Conservation (phyloP, 345 rosid genomes). For the Populus deltoides region DNA sequence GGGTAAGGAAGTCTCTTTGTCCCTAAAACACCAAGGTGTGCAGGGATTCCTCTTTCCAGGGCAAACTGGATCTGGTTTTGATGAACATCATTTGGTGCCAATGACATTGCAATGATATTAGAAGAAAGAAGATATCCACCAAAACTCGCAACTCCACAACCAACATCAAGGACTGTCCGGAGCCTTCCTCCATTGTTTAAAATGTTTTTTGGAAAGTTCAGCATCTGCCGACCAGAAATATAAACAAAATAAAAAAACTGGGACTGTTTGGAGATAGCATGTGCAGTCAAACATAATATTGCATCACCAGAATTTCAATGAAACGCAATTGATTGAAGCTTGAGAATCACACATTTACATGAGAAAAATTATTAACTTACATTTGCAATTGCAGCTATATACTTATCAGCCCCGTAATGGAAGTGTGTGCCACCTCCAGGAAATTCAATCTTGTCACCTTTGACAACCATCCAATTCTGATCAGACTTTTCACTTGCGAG, state of each 20-base stretch:
- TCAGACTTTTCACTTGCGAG: slow-evolving; percentile 95
- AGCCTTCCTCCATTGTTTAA: slow-evolving; percentile 78
- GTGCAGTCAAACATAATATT: too few relatives aligned
- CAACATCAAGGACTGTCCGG: slow-evolving; percentile 91
- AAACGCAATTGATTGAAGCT: too few relatives aligned
- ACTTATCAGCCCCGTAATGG: slow-evolving; percentile 92
- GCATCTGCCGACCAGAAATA: slow-evolving; percentile 60
- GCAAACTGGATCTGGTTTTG: slow-evolving; percentile 98
- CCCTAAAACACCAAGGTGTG: slow-evolving; percentile 91
- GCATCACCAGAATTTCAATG: too few relatives aligned
- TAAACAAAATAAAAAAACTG: too few relatives aligned
- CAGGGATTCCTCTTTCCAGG: slow-evolving; percentile 91
- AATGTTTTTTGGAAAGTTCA: slow-evolving; percentile 82
- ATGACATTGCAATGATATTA: slow-evolving; percentile 81
- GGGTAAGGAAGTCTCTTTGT: slow-evolving; percentile 97
- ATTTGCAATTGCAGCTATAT: slow-evolving; percentile 79
- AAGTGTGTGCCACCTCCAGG: slow-evolving; percentile 99
- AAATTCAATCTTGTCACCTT: slow-evolving; percentile 89
- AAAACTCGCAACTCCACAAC: slow-evolving; percentile 99
- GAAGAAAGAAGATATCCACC: slow-evolving; percentile 93
- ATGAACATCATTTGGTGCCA: slow-evolving; percentile 98
- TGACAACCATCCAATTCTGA: slow-evolving; percentile 98
- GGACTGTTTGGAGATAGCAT: too few relatives aligned
- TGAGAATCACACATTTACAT: too few relatives aligned
- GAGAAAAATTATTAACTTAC: slow-evolving; percentile 26